Evolutionary conservation across 2,329 filamentous ascomycete genomes (phyloP).

Genomic region (Dryadomyces quercivorus): DNA sequence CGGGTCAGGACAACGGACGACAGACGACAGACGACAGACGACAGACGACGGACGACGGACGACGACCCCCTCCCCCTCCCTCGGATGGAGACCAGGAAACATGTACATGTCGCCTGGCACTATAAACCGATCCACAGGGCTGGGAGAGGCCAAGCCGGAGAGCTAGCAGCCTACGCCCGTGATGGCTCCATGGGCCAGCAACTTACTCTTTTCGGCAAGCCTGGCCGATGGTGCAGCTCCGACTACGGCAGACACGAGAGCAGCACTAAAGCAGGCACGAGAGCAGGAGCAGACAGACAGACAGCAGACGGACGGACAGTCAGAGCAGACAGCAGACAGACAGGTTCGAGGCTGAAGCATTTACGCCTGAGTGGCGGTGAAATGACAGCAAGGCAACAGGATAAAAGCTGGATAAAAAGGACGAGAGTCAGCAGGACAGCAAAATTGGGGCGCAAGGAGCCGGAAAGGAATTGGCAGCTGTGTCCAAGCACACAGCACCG

Average conservation of each 20-base stretch:
- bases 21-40: too few species aligned
- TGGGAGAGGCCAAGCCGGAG: not conserved
- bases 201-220: not conserved
- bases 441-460: conserved; percentile 6
- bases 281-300: too few species aligned
- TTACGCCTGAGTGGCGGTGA: too few species aligned
- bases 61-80: too few species aligned
- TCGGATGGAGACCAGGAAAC: too few species aligned
- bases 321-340: too few species aligned
- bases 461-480: not conserved
- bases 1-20: too few species aligned
- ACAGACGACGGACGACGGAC: too few species aligned
- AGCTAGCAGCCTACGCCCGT: not conserved
- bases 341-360: too few species aligned
- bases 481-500: too few species aligned
- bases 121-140: not conserved
- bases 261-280: too few species aligned
- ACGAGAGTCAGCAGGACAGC: conserved; percentile 9
- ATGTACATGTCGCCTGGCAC: not conserved
- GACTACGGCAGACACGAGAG: not conserved
- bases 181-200: not conserved
- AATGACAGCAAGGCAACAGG: not conserved
- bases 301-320: too few species aligned
- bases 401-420: not conserved
- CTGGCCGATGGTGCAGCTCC: not conserved